phyloP scores from a whole-genome alignment of 148 eudicot genomes.

The Nyssa sinensis region DNA sequence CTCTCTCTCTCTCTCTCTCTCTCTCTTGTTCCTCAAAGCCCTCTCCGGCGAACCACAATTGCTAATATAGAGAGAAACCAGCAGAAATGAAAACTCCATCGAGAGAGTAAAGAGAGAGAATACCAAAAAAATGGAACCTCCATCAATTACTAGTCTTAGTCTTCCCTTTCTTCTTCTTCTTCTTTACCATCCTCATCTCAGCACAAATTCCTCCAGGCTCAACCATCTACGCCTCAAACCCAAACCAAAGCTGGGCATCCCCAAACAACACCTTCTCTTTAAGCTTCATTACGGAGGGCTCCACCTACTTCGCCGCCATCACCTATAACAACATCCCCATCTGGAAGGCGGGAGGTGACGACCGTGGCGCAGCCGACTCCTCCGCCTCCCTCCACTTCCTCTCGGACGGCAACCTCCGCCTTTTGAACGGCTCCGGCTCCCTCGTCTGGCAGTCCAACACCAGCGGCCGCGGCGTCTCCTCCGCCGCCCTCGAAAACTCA shows the following conservation, averaged over 20 bases:
- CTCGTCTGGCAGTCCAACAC: slow-evolving; percentile 65
- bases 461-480: slow-evolving; percentile 42
- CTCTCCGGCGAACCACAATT: too few species aligned
- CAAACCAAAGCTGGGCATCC: slow-evolving; percentile 50
- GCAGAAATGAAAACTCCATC: too few species aligned
- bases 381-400: slow-evolving; percentile 43
- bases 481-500: slow-evolving; percentile 45
- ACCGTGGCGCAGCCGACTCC: slow-evolving; percentile 25
- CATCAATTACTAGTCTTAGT: background rate
- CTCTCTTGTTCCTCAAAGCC: too few species aligned
- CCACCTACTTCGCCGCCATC: slow-evolving; percentile 47
- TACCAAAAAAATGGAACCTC: background rate
- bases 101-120: background rate
- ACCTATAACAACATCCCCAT: slow-evolving; percentile 46
- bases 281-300: slow-evolving; percentile 35
- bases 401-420: slow-evolving; percentile 47
- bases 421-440: slow-evolving; percentile 29
- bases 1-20: too few species aligned
- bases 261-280: slow-evolving; percentile 51
- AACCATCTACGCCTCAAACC: slow-evolving; percentile 43
- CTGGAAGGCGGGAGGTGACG: slow-evolving; percentile 46
- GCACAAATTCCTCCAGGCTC: slow-evolving; percentile 41
- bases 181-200: slow-evolving; percentile 16
- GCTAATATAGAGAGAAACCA: background rate
- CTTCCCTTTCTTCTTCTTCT: background rate